phyloP scores from a whole-genome alignment of 202 grass and related monocot genomes.

The Eragrostis tef region DNA sequence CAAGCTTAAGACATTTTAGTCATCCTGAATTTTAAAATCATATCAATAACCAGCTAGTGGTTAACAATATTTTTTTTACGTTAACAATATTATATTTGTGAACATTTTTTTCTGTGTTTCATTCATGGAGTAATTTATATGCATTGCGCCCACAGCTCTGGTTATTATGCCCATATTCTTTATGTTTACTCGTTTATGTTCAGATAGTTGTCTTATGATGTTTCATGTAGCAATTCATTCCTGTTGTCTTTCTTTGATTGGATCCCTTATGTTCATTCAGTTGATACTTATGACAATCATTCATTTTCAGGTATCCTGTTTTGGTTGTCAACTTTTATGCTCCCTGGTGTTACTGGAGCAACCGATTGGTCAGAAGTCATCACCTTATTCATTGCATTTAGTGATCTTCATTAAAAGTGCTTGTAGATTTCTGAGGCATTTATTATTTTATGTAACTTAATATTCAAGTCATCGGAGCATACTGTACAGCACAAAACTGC shows the following conservation, averaged over 20 bases:
- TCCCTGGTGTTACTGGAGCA: slow-evolving; percentile 99
- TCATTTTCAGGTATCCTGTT: slow-evolving; percentile 74
- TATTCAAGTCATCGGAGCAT: slow-evolving; percentile 21
- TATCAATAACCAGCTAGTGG: not conserved
- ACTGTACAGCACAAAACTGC: not conserved
- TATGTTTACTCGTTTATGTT: slow-evolving; percentile 32
- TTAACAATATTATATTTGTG: not conserved
- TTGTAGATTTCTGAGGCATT: not conserved
- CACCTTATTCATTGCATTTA: slow-evolving; percentile 32
- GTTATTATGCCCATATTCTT: not conserved
- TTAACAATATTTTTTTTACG: too few relatives aligned
- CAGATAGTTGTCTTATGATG: slow-evolving; percentile 12
- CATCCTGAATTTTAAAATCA: slow-evolving; percentile 30
- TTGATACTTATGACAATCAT: slow-evolving; percentile 33
- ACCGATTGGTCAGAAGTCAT: slow-evolving; percentile 71
- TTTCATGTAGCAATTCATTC: slow-evolving; percentile 17
- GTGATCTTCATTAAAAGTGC: not conserved
- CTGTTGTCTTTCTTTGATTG: slow-evolving; percentile 18
- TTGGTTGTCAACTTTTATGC: slow-evolving; percentile 98
- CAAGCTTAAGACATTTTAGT: slow-evolving; percentile 1
- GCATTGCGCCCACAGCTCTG: not conserved
- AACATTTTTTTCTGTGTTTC: slow-evolving; percentile 12
- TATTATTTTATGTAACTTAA: too few relatives aligned
- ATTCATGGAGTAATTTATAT: slow-evolving; percentile 39
- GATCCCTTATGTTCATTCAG: slow-evolving; percentile 13